Percentiles rank a stretch among this genome's conserved stretches.
These are phyloP conservation scores for Spergularia marina DNA, from an alignment of 148 eudicot species.

Conservation along the genomic window DNA sequence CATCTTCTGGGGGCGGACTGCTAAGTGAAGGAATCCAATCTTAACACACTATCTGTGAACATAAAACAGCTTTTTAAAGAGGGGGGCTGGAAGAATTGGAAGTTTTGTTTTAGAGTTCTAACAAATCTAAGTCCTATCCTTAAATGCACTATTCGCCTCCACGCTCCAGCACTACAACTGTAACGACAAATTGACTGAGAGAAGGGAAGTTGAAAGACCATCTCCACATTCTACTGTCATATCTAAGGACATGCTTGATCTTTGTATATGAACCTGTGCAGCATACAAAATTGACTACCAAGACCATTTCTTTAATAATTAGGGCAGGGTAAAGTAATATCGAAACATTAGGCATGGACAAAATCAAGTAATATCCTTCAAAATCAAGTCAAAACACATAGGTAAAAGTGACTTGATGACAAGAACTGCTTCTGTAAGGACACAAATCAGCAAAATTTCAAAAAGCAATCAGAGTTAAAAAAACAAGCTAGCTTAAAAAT, in stretches of 20 bases:
- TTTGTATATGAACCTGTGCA: background rate
- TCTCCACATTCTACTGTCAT: background rate
- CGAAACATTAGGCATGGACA: background rate
- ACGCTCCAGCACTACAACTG: background rate
- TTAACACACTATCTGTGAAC: background rate
- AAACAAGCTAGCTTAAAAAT: constrained; percentile 12
- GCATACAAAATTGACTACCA: background rate
- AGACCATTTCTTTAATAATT: background rate
- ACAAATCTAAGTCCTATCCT: background rate
- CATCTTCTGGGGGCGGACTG: background rate
- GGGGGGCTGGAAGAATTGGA: background rate
- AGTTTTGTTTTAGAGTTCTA: background rate
- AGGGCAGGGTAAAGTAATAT: background rate
- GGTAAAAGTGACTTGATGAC: background rate
- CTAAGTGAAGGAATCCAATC: background rate
- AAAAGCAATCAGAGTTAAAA: constrained; percentile 9
- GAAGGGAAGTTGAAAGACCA: background rate
- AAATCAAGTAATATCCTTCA: too few species aligned
- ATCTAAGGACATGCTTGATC: background rate
- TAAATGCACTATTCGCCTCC: background rate
- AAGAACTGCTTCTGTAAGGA: constrained; percentile 8
- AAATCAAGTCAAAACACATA: background rate
- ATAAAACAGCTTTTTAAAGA: background rate
- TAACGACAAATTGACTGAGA: background rate
- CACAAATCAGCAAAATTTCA: constrained; percentile 8